phyloP scores from a whole-genome alignment of 495 filamentous ascomycete species.

The Penicillium flavigenum region DNA sequence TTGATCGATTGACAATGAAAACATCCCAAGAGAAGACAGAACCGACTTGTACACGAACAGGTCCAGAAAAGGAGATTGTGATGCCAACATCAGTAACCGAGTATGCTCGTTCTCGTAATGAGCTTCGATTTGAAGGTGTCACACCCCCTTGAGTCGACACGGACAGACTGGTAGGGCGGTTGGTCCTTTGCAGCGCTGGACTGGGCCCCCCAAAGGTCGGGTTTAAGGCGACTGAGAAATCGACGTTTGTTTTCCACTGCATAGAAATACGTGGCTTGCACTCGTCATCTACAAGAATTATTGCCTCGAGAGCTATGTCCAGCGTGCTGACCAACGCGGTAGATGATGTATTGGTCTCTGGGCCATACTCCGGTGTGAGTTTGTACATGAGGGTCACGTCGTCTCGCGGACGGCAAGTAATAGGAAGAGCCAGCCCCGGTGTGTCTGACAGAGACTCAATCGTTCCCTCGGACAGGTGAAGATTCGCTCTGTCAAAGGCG shows the following conservation, averaged over 20 bases:
- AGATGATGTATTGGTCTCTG: slow-evolving; percentile 47
- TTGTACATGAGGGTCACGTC: slow-evolving; percentile 84
- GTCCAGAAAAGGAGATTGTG: slow-evolving; percentile 71
- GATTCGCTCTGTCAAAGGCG: slow-evolving; percentile 62
- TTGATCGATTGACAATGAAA: slow-evolving; percentile 82
- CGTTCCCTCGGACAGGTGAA: slow-evolving; percentile 63
- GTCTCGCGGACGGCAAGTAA: slow-evolving; percentile 74
- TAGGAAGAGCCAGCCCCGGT: slow-evolving; percentile 59
- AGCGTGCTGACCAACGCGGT: slow-evolving; percentile 51
- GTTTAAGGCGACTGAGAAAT: slow-evolving; percentile 71
- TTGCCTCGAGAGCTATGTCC: slow-evolving; percentile 65
- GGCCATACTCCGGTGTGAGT: slow-evolving; percentile 63
- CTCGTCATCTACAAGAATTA: slow-evolving; percentile 58
- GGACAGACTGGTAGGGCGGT: slow-evolving; percentile 55
- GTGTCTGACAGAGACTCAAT: slow-evolving; percentile 65
- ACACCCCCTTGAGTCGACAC: slow-evolving; percentile 30
- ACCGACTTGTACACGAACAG: slow-evolving; percentile 61
- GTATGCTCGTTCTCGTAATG: slow-evolving; percentile 52
- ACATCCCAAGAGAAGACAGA: slow-evolving; percentile 82
- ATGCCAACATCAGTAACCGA: slow-evolving; percentile 63
- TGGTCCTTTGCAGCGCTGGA: slow-evolving; percentile 49
- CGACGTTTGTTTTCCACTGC: slow-evolving; percentile 77
- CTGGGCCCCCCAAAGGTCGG: slow-evolving; percentile 63
- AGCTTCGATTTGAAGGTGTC: slow-evolving; percentile 49
- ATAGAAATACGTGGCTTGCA: slow-evolving; percentile 75